Conservation (phyloP, 139 green algal species). For the Auxenochlorella pyrenoidosa region DNA sequence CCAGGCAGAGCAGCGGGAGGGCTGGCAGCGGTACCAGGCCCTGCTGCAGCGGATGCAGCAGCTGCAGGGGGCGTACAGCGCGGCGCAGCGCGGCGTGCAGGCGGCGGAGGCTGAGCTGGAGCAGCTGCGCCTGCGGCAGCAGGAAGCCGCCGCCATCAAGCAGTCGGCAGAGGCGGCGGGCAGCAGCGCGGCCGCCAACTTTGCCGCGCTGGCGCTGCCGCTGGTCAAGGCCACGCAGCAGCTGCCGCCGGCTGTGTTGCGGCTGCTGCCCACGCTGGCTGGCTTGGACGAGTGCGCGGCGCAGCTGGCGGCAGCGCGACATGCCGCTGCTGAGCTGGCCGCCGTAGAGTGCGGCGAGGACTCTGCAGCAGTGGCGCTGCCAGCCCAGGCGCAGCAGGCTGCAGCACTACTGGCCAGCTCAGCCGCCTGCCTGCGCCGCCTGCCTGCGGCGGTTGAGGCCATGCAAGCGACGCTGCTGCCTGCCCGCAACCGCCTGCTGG, state of each 20-base stretch:
- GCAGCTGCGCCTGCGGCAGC: background rate
- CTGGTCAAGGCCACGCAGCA: slow-evolving; percentile 39
- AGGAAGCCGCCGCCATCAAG: background rate
- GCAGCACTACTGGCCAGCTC: slow-evolving; percentile 4
- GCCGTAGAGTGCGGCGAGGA: background rate
- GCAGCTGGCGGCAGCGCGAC: slow-evolving; percentile 31
- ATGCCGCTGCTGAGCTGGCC: slow-evolving; percentile 29
- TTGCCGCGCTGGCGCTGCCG: slow-evolving; percentile 26
- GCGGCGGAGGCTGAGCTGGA: background rate
- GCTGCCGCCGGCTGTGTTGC: slow-evolving; percentile 1
- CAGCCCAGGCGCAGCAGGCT: slow-evolving; percentile 32
- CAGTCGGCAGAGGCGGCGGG: slow-evolving; percentile 16
- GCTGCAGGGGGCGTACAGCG: background rate
- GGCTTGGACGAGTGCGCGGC: background rate
- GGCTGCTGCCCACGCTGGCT: slow-evolving; percentile 17
- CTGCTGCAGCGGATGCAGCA: slow-evolving; percentile 30
- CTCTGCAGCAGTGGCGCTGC: background rate
- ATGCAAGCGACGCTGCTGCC: slow-evolving; percentile 26
- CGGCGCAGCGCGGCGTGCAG: background rate
- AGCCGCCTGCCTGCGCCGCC: background rate
- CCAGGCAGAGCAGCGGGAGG: slow-evolving; percentile 2
- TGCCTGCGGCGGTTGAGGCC: slow-evolving; percentile 10
- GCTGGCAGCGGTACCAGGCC: slow-evolving; percentile 18
- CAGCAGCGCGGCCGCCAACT: background rate
- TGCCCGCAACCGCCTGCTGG: slow-evolving; percentile 3